A percentile compares a stretch with the other conserved stretches of the same genome.
Conservation (phyloP, 768 basidiomycete genomes). For the Leccinum disarticulatum region DNA sequence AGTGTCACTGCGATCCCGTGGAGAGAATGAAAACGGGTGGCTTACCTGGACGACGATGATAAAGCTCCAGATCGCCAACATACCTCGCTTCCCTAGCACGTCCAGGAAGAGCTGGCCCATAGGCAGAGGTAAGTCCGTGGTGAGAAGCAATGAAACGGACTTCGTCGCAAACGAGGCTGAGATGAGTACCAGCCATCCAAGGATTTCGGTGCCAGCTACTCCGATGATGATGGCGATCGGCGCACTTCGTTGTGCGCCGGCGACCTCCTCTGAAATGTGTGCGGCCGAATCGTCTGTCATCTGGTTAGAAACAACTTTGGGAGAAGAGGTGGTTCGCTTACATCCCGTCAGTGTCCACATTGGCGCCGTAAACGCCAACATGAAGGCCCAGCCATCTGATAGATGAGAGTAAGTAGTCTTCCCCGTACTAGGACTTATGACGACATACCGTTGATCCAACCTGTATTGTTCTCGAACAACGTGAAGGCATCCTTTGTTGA, state of each 20-base stretch:
- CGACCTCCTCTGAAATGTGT: conserved; percentile 71
- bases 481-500: conserved; percentile 70
- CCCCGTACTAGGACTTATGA: background rate
- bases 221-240: conserved; percentile 70
- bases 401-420: background rate
- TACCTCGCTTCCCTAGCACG: conserved; percentile 64
- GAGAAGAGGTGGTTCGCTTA: conserved; percentile 32
- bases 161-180: conserved; percentile 63
- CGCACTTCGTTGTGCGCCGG: conserved; percentile 61
- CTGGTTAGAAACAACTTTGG: background rate
- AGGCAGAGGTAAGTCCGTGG: conserved; percentile 53
- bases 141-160: conserved; percentile 52
- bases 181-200: conserved; percentile 69
- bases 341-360: conserved; percentile 84
- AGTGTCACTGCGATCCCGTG: background rate
- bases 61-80: conserved; percentile 70
- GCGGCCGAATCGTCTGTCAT: conserved; percentile 69
- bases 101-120: conserved; percentile 74
- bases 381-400: conserved; percentile 72
- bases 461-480: conserved; percentile 67
- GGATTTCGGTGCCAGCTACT: conserved; percentile 54
- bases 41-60: conserved; percentile 62
- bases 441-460: conserved; percentile 58
- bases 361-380: conserved; percentile 68
- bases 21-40: background rate